These are phyloP conservation scores for Sutorius australiensis DNA, from an alignment of 768 basidiomycete species.

Conservation along the genomic window DNA sequence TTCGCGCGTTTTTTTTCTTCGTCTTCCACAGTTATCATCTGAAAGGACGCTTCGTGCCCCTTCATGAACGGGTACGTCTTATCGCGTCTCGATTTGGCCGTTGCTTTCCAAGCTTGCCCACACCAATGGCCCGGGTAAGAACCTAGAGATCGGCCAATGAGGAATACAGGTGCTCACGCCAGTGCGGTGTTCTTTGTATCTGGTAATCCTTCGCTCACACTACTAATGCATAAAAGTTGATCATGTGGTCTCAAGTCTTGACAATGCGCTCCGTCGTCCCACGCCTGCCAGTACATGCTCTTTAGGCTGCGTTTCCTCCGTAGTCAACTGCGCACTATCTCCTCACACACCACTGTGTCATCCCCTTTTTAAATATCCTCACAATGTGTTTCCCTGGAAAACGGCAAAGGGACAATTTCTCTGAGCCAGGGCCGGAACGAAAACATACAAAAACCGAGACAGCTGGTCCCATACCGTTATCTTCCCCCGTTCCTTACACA, in stretches of 20 bases:
- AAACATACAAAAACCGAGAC: constrained; percentile 12
- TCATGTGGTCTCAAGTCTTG: constrained; percentile 20
- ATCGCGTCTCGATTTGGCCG: constrained; percentile 3
- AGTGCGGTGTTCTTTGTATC: constrained; percentile 3
- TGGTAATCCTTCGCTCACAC: not conserved
- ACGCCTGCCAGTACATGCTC: constrained; percentile 21
- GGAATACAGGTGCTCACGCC: not conserved
- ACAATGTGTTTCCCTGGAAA: constrained; percentile 40
- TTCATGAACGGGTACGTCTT: not conserved
- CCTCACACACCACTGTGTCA: constrained; percentile 5
- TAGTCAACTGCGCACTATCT: not conserved
- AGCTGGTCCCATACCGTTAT: not conserved
- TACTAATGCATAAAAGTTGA: constrained; percentile 10
- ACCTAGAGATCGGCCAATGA: not conserved
- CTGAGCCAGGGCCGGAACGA: constrained; percentile 22
- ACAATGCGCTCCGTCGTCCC: constrained; percentile 19
- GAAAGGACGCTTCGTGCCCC: not conserved
- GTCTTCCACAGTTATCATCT: not conserved
- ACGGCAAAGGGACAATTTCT: constrained; percentile 33
- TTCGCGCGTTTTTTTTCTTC: not conserved
- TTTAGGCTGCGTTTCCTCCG: not conserved
- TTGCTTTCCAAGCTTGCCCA: not conserved
- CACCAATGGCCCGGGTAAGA: not conserved
- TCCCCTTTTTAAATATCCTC: not conserved
- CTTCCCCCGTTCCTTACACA: constrained; percentile 2